These are phyloP conservation scores for Alternaria gaisen DNA, from an alignment of 2,329 filamentous ascomycete genomes.

Conservation along the genomic window DNA sequence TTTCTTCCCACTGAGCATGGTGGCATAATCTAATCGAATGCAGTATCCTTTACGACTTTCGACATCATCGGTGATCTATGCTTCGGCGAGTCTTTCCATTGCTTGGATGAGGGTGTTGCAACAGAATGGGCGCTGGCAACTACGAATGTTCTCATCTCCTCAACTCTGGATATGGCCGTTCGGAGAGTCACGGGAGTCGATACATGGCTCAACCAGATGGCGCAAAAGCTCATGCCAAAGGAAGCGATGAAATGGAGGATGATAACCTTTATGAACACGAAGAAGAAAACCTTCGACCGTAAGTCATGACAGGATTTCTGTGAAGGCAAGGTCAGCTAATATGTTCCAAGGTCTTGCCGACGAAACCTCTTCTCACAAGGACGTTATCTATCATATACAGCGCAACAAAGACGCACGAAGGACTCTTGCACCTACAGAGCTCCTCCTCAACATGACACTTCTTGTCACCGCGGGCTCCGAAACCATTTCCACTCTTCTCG, in stretches of 20 bases:
- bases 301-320: neutral
- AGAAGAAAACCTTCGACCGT: conserved; percentile 2
- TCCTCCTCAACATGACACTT: conserved; percentile 1
- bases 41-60: conserved; percentile 1
- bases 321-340: neutral
- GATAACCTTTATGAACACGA: neutral
- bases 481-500: neutral
- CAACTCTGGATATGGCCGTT: neutral
- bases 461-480: conserved; percentile 1
- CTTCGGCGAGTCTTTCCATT: conserved; percentile 3
- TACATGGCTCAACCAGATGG: neutral
- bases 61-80: conserved; percentile 7
- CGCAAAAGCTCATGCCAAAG: neutral
- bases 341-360: neutral
- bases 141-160: neutral
- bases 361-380: neutral
- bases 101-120: conserved; percentile 1
- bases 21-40: neutral
- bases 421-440: neutral
- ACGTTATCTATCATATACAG: neutral
- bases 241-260: conserved; percentile 1
- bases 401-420: conserved; percentile 2
- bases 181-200: neutral
- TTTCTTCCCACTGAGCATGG: rapidly evolving
- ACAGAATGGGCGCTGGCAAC: conserved; percentile 1